phyloP scores from a whole-genome alignment of 2,329 filamentous ascomycete genomes.

The Neofusicoccum parvum region DNA sequence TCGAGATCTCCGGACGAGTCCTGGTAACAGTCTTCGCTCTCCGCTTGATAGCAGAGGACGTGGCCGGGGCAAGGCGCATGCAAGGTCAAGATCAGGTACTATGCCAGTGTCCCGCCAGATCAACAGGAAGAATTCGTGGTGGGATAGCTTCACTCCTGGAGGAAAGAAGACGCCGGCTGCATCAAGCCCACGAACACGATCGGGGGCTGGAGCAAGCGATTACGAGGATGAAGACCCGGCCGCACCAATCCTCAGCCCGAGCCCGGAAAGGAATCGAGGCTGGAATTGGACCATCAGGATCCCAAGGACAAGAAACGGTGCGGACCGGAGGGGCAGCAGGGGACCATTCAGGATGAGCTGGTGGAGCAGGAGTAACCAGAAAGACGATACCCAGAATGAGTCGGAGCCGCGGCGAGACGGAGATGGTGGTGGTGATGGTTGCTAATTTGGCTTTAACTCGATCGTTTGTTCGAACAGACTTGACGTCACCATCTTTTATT shows the following conservation, averaged over 20 bases:
- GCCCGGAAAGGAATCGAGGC: constrained; percentile 3
- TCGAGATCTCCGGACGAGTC: constrained; percentile 48
- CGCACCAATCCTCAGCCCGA: constrained; percentile 12
- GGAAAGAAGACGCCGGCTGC: neutral
- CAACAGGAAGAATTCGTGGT: constrained; percentile 8
- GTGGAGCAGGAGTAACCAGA: constrained; percentile 5
- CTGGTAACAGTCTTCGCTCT: neutral
- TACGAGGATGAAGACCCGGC: constrained; percentile 17
- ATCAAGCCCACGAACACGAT: neutral
- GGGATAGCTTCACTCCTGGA: neutral
- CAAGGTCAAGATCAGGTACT: constrained; percentile 7
- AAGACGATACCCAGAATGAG: constrained; percentile 3
- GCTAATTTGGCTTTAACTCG: neutral
- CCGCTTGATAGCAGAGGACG: constrained; percentile 14
- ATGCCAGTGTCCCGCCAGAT: neutral
- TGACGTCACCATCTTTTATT: neutral
- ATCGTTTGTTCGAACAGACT: neutral
- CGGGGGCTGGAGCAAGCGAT: neutral
- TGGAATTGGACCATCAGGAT: constrained; percentile 13
- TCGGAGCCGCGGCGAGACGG: neutral
- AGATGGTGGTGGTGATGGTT: neutral
- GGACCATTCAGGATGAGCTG: constrained; percentile 19
- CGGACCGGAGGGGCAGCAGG: constrained; percentile 3
- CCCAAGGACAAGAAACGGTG: neutral
- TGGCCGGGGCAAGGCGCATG: neutral